Percentiles rank a stretch among this genome's conserved stretches.
Evolutionary conservation across 805 yeast genomes (phyloP).

Genomic region (Wickerhamiella galacta): DNA sequence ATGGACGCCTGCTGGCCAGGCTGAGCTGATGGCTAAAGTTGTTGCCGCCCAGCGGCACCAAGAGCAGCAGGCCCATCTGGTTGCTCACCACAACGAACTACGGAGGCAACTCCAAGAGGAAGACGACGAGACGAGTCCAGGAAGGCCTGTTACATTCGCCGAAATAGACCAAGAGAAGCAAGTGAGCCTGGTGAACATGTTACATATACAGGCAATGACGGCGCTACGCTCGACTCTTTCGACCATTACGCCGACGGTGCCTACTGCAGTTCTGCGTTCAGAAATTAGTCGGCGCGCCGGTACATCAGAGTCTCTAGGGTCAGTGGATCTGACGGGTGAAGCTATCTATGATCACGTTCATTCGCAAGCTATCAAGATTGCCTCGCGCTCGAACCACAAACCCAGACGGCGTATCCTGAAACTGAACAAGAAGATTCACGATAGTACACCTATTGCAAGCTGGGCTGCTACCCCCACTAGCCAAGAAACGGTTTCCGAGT

Average conservation of each 20-base stretch:
- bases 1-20: constrained; percentile 31
- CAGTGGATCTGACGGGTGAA: constrained; percentile 4
- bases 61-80: constrained; percentile 1
- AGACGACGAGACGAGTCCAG: background rate
- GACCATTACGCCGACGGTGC: constrained; percentile 43
- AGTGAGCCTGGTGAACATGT: constrained; percentile 50
- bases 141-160: constrained; percentile 29
- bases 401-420: constrained; percentile 20
- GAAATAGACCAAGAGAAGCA: constrained; percentile 42
- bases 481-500: too few species aligned
- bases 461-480: too few species aligned
- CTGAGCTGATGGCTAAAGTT: constrained; percentile 2
- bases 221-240: constrained; percentile 69
- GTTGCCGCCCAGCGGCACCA: constrained; percentile 5
- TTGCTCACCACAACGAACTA: constrained; percentile 11
- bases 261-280: constrained; percentile 42
- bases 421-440: constrained; percentile 9
- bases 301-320: constrained; percentile 17
- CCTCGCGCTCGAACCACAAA: constrained; percentile 8
- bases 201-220: constrained; percentile 48
- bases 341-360: constrained; percentile 17
- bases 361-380: constrained; percentile 9
- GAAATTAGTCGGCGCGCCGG: constrained; percentile 21
- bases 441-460: too few species aligned
- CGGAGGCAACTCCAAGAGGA: constrained; percentile 12